Base-by-base conservation (phyloP, 305 asterid genomes). In the Solanum hybrid region DNA sequence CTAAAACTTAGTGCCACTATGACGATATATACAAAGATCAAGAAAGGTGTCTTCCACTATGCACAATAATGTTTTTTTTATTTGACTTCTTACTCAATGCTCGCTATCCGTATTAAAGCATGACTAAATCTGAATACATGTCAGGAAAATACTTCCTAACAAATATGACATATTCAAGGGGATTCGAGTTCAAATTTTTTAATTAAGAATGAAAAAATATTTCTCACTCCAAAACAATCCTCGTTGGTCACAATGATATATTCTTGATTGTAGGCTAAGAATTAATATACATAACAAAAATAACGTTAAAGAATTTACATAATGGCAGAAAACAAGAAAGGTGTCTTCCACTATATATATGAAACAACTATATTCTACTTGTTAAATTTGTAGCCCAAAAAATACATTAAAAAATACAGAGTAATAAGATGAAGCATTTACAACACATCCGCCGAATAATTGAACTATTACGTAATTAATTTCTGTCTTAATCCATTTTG, bases 291-390 rank as follows among this genome's bases (percentile, higher is more conserved):
- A 24, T 24, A 11, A 24, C 20, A 22, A 36, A 20, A 36, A 36
- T 39, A 22, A 79, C 39, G 33, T 11, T 79, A 79, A 78, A 78
- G 2, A 79, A n/a, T 80, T 24, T 4, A 4, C 73, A 42, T 42
- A 82, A 40, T 28, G 71, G 87, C 87, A 42, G 71, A 82, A 82
- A 82, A 42, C 87, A 82, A 42, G 87, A 82, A 82, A 82, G 87
- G n/a, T 82, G 73, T 82, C 87, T 42, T 82, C 87, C 87, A 82
- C 37, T 82, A 28, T 42, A 82, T 40, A 46, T 42, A 34, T 78
- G 29, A 35, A 26, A 82, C 8, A 16, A 42, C 20, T 26, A 82
- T 79, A 79, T 31, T 14, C 9, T 8, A 78, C 51, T 78, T 35
- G 18, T 26, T 71, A 26, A 67, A 64, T 20, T 35, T 34, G 18